Conservation (phyloP, 306 rosid genomes). For the Mimosa pudica region DNA sequence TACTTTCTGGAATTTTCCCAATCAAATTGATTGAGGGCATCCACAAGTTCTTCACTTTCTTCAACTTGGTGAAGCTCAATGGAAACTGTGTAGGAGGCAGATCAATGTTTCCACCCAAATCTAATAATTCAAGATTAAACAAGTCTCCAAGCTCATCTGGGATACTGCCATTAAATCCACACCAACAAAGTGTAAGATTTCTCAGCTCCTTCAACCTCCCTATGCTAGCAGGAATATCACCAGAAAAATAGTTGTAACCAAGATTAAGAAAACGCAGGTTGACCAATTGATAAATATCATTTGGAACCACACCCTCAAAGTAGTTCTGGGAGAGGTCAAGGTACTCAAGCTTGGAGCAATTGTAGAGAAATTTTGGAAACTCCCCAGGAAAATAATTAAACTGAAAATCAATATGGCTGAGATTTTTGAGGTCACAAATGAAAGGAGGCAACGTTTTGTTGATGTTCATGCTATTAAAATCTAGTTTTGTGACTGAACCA, state of each 20-base stretch:
- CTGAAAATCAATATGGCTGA: constrained; percentile 36
- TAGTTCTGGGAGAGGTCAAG: constrained; percentile 46
- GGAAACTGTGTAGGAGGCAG: constrained; percentile 40
- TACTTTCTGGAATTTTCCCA: constrained; percentile 46
- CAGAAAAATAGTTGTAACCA: constrained; percentile 44
- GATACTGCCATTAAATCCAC: constrained; percentile 37
- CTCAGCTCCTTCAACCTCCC: constrained; percentile 44
- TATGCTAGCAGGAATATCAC: constrained; percentile 48
- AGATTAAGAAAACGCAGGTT: constrained; percentile 43
- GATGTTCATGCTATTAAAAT: constrained; percentile 7
- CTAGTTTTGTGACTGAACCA: constrained; percentile 41
- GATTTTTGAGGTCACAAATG: constrained; percentile 58
- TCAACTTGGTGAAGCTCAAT: constrained; percentile 39
- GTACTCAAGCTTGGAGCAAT: constrained; percentile 47
- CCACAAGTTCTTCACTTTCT: constrained; percentile 37
- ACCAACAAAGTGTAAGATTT: constrained; percentile 16
- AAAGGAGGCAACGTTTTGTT: constrained; percentile 41
- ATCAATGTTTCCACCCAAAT: not conserved
- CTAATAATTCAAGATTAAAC: constrained; percentile 42
- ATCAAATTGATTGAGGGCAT: constrained; percentile 31
- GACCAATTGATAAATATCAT: constrained; percentile 42
- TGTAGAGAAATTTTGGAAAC: constrained; percentile 48
- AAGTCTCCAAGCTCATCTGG: constrained; percentile 50
- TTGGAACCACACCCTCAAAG: constrained; percentile 42
- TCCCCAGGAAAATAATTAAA: constrained; percentile 27